Base-by-base conservation (phyloP, 495 filamentous ascomycete genomes). In the Penicillium malachiteum region DNA sequence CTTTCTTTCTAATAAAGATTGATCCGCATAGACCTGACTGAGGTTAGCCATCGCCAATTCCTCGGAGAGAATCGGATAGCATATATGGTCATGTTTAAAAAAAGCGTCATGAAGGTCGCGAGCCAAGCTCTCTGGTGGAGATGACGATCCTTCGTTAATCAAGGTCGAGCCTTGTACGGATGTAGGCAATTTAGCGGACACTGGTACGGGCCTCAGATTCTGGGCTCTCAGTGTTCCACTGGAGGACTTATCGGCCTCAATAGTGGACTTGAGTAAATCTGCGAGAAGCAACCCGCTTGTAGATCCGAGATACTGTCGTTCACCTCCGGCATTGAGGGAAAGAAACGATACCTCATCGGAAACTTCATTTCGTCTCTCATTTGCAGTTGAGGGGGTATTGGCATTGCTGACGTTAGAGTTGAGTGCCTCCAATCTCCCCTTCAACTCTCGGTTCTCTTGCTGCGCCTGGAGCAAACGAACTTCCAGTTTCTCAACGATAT, bases 341-440 rank as follows among this genome's bases (percentile, higher is more conserved):
- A 68, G 62, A 51, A 68, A 68, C 8, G 65, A 65, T 0, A 68
- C 59, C 43, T 68, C 65, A 26, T 68, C 60, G 13, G 55, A 53
- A 10, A 68, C 51, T 42, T 65, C 65, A 21, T 56, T 50, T 17
- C 51, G 18, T 46, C 58, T 32, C 12, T 48, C 52, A 14, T 14
- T 41, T n/a, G 1, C 33, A 10, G 8, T 16, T 12, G 18, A 17
- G 6, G 14, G 38, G 13, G 21, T 37, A 31, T n/a, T 31, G 37
- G 13, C 40, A 47, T 43, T 13, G 34, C 2, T 2, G 34, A 5
- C 5, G 34, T 37, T 37, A 7, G 34, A 37, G 2, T 2, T 37
- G 34, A 37, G 34, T 37, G 34, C 12, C 34, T 37, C 34, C 34
- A 37, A 7, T 37, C 34, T 37, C 2, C 9, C 34, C 5, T 9